Percentiles rank a stretch among this genome's conserved stretches.
These are phyloP conservation scores for Aspergillus hiratsukae DNA, from an alignment of 2,329 filamentous ascomycete species.

Conservation along the genomic window DNA sequence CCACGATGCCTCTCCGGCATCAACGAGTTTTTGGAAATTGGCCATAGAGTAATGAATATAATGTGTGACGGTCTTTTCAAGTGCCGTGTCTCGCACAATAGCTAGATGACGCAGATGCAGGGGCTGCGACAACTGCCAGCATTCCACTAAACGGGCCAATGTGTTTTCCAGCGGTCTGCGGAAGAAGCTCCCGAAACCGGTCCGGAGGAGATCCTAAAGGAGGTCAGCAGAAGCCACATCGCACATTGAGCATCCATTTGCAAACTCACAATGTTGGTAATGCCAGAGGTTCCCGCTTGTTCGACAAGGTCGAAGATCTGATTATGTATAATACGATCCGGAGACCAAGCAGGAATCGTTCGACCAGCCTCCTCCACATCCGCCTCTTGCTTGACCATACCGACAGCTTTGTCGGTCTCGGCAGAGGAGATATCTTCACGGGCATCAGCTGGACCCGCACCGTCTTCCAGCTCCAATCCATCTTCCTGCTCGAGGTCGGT, in stretches of 20 bases:
- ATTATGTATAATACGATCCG: slow-evolving; percentile 50
- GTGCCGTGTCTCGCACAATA: slow-evolving; percentile 51
- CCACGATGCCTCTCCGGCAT: slow-evolving; percentile 48
- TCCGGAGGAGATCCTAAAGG: slow-evolving; percentile 36
- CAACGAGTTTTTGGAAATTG: slow-evolving; percentile 52
- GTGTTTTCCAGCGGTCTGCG: slow-evolving; percentile 52
- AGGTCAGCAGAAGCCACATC: slow-evolving; percentile 3
- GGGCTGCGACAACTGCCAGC: slow-evolving; percentile 57
- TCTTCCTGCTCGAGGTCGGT: slow-evolving; percentile 26
- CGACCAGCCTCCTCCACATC: slow-evolving; percentile 30
- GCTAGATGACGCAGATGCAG: slow-evolving; percentile 53
- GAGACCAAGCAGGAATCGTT: slow-evolving; percentile 51
- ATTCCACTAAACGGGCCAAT: slow-evolving; percentile 50
- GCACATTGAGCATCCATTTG: neutral
- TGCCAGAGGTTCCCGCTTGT: slow-evolving; percentile 44
- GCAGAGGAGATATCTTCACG: slow-evolving; percentile 6
- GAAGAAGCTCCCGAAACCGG: slow-evolving; percentile 49
- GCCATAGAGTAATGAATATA: slow-evolving; percentile 53
- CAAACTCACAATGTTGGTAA: slow-evolving; percentile 42
- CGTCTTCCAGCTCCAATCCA: slow-evolving; percentile 31
- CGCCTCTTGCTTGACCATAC: slow-evolving; percentile 18
- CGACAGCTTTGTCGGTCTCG: slow-evolving; percentile 7
- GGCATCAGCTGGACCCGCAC: slow-evolving; percentile 25
- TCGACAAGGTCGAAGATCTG: slow-evolving; percentile 49
- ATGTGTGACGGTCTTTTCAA: slow-evolving; percentile 44